Percentiles rank a stretch among this genome's conserved stretches.
Evolutionary conservation across 768 basidiomycete genomes (phyloP).

Genomic region (Hygrocybe coccinea): DNA sequence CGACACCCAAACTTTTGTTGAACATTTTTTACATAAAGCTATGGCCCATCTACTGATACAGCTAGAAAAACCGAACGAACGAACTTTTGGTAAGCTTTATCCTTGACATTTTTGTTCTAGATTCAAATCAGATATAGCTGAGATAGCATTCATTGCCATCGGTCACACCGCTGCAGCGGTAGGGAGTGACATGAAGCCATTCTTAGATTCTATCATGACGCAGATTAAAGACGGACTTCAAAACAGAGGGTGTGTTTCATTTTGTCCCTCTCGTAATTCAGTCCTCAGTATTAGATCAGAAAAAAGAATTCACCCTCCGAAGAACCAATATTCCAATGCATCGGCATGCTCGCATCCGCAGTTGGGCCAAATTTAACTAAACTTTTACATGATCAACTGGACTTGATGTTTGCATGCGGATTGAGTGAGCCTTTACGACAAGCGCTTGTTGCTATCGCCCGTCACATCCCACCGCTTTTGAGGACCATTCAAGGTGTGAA

Average conservation of each 20-base stretch:
- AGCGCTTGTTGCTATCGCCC: slow-evolving; percentile 79
- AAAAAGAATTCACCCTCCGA: slow-evolving; percentile 91
- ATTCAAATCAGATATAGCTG: slow-evolving; percentile 11
- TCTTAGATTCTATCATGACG: slow-evolving; percentile 84
- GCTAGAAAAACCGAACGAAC: slow-evolving; percentile 83
- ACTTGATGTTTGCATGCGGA: slow-evolving; percentile 93
- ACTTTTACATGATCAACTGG: slow-evolving; percentile 91
- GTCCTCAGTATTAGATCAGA: slow-evolving; percentile 26
- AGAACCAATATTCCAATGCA: slow-evolving; percentile 95
- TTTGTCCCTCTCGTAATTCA: neutral
- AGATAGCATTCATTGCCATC: slow-evolving; percentile 86
- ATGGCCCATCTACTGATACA: slow-evolving; percentile 90
- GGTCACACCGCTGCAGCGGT: slow-evolving; percentile 92
- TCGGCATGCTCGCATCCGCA: slow-evolving; percentile 91
- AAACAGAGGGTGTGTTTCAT: slow-evolving; percentile 63
- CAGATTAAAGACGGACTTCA: slow-evolving; percentile 89
- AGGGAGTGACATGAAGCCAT: slow-evolving; percentile 91
- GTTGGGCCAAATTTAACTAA: slow-evolving; percentile 96
- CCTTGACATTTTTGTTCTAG: neutral
- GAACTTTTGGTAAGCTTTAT: slow-evolving; percentile 68
- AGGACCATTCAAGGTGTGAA: slow-evolving; percentile 82
- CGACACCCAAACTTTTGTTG: slow-evolving; percentile 87
- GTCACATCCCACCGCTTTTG: slow-evolving; percentile 83
- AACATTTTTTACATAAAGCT: slow-evolving; percentile 85
- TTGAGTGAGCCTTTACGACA: slow-evolving; percentile 83